Evolutionary conservation across 345 rosid species (phyloP), one percentile per base, ranked within the genome.

Genomic region (Excoecaria cochinchinensis): DNA sequence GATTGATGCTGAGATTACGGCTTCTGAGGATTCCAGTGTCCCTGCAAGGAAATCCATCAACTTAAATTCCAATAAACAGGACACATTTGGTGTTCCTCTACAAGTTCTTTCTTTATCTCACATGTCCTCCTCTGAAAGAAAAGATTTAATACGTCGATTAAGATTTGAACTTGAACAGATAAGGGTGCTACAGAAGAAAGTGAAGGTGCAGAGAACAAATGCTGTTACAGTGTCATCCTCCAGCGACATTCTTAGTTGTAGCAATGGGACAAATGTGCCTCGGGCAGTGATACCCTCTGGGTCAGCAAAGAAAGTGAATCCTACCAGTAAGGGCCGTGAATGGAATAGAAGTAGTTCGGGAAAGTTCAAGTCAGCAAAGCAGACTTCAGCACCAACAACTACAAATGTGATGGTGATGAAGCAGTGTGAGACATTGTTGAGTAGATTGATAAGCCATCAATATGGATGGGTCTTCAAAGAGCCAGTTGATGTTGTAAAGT

Each of bases 1-100:
- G 69, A 75, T 86, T 70, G 88, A 89, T 47, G 72, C 70, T 13
- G 91, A 86, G 78, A 80, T 85, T 80, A 86, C 84, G 0, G 89
- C 76, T 42, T 90, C 94, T 1, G 91, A 90, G 84, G 90, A 84
- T 78, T 85, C 87, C 0, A 82, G 74, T 77, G 90, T 81, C 17
- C 91, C 91, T 2, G 72, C 70, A 6, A 84, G 90, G 77, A 95
- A 87, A 82, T 85, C 86, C 67, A 84, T 87, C 8, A 50, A 67
- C 44, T 16, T 80, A 52, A 76, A 71, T 67, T 50, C 70, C 3
- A 60, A n/a, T 48, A 76, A 76, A 24, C 56, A 51, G 50, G 71
- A 72, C 15, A 67, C 16, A 6, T 76, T 71, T 71, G 73, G 74
- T 72, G 77, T 67, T 36, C 79, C 83, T 15, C 21, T 25, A 21